A percentile compares a stretch with the other conserved stretches of the same genome.
phyloP scores from a whole-genome alignment of 2,329 filamentous ascomycete genomes.

The Colletotrichum orchidophilum region DNA sequence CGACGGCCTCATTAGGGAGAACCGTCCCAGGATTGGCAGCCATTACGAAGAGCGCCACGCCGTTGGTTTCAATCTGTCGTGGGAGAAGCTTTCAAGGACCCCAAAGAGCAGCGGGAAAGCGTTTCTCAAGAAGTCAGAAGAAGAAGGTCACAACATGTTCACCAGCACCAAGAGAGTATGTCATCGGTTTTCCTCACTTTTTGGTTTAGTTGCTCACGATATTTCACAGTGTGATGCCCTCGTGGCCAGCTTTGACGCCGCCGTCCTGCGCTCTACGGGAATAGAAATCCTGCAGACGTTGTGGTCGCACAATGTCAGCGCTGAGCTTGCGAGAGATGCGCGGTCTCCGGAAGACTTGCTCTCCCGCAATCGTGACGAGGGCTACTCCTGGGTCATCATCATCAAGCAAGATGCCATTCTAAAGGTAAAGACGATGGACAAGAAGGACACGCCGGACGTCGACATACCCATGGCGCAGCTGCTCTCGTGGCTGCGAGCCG shows the following conservation, averaged over 20 bases:
- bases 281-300: conserved; percentile 81
- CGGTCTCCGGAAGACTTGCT: conserved; percentile 83
- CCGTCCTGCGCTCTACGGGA: conserved; percentile 78
- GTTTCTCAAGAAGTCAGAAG: conserved; percentile 76
- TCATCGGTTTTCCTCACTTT: accelerated
- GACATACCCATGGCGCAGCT: conserved; percentile 81
- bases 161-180: conserved; percentile 37
- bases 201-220: neutral
- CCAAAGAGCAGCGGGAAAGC: conserved; percentile 62
- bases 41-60: conserved; percentile 77
- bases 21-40: conserved; percentile 74
- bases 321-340: conserved; percentile 85
- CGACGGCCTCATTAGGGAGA: conserved; percentile 86
- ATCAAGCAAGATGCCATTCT: conserved; percentile 81
- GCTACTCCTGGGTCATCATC: conserved; percentile 87
- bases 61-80: conserved; percentile 91
- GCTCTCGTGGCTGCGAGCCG: conserved; percentile 80
- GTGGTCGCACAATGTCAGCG: conserved; percentile 86
- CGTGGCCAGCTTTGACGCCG: conserved; percentile 85
- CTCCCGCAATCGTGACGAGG: conserved; percentile 78
- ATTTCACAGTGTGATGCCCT: conserved; percentile 80
- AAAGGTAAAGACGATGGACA: conserved; percentile 81
- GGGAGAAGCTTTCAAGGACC: conserved; percentile 81
- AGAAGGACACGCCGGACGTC: conserved; percentile 77
- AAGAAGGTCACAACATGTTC: conserved; percentile 69